A percentile compares a stretch with the other conserved stretches of the same genome.
Conservation (phyloP, 306 rosid genomes). For the Ormosia semicastrata region DNA sequence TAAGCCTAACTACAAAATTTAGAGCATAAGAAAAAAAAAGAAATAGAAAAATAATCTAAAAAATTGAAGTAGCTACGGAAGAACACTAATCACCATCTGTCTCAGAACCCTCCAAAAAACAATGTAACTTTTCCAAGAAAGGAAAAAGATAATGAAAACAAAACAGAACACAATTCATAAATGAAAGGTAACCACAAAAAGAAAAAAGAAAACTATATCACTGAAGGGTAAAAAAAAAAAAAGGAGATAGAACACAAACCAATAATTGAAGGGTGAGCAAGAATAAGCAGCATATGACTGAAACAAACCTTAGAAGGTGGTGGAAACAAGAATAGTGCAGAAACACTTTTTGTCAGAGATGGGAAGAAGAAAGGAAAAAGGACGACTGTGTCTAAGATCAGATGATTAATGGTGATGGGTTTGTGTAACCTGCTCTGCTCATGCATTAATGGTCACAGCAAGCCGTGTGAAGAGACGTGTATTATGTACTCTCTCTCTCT, state of each 20-base stretch:
- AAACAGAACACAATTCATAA: background rate
- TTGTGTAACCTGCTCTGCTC: background rate
- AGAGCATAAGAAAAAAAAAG: background rate
- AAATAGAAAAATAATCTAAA: background rate
- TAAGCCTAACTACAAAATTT: background rate
- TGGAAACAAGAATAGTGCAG: too few species aligned
- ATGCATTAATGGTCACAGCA: background rate
- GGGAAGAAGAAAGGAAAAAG: background rate
- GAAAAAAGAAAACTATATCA: background rate
- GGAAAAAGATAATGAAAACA: background rate
- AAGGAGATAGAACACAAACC: background rate
- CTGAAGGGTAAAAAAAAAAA: background rate
- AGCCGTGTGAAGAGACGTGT: background rate
- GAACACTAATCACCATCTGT: background rate
- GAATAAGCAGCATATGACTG: background rate
- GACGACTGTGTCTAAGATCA: background rate
- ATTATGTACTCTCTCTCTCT: background rate
- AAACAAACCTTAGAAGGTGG: slow-evolving; percentile 30
- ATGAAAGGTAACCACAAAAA: background rate
- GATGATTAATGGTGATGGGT: too few species aligned
- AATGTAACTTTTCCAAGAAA: background rate
- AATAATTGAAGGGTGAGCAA: background rate
- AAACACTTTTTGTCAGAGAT: background rate
- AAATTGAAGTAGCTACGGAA: background rate
- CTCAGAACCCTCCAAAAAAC: background rate